A percentile compares a stretch with the other conserved stretches of the same genome.
phyloP scores from a whole-genome alignment of 371 early-diverging fungal genomes.

The Mortierella sp. region DNA sequence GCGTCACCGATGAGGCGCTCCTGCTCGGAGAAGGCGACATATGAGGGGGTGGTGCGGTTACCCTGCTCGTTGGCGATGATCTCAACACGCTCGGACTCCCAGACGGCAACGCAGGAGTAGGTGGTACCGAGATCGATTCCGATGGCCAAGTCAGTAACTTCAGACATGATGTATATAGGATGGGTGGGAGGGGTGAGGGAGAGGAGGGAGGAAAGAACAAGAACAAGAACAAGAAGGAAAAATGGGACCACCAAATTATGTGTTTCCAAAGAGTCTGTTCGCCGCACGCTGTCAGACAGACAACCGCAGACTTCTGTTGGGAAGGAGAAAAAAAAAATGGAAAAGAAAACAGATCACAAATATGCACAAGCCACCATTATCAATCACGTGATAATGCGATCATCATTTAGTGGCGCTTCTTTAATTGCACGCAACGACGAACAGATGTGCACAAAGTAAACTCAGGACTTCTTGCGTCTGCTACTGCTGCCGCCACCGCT shows the following conservation, averaged over 20 bases:
- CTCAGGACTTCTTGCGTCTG: neutral
- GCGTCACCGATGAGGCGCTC: constrained; percentile 92
- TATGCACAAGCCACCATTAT: neutral
- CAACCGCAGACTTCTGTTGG: neutral
- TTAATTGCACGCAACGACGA: neutral
- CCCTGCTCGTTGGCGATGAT: constrained; percentile 95
- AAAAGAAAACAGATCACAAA: constrained; percentile 10
- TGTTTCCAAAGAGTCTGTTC: neutral
- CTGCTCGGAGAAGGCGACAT: constrained; percentile 90
- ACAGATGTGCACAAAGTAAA: neutral
- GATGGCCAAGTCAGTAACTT: constrained; percentile 79
- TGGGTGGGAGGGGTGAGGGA: constrained; percentile 28
- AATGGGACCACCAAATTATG: constrained; percentile 17
- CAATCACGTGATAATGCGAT: neutral
- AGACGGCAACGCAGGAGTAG: constrained; percentile 86
- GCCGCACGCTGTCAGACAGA: neutral
- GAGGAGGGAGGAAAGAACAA: constrained; percentile 44
- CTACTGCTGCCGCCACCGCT: neutral
- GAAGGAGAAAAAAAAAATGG: neutral
- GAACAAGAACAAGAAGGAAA: constrained; percentile 46
- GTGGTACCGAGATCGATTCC: constrained; percentile 83
- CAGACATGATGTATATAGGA: constrained; percentile 63
- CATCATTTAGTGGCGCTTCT: neutral
- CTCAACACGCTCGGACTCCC: constrained; percentile 80
- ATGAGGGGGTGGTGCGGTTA: constrained; percentile 93